A percentile compares a stretch with the other conserved stretches of the same genome.
phyloP scores from a whole-genome alignment of 2,329 filamentous ascomycete species.

The Pseudopyrenochaeta lycopersici region DNA sequence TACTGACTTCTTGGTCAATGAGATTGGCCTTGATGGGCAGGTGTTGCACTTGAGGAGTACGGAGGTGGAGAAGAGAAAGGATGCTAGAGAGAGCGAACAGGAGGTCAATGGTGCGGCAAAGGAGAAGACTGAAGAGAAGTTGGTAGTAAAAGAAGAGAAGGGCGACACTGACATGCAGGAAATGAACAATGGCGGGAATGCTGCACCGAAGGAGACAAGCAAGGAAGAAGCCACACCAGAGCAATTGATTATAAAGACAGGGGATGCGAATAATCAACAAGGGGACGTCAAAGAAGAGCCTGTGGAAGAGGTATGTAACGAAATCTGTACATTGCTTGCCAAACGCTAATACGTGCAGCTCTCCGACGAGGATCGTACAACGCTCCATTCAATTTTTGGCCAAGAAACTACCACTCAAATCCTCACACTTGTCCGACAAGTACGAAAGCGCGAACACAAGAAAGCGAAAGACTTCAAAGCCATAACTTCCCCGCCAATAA shows the following conservation, averaged over 20 bases:
- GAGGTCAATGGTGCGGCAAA: conserved; percentile 8
- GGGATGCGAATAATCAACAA: conserved; percentile 22
- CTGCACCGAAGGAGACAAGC: conserved; percentile 5
- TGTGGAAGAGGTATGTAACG: conserved; percentile 18
- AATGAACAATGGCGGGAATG: conserved; percentile 20
- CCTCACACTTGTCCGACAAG: conserved; percentile 63
- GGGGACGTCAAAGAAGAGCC: conserved; percentile 19
- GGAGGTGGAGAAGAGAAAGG: conserved; percentile 29
- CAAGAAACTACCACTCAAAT: conserved; percentile 60
- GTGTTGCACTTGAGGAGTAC: conserved; percentile 75
- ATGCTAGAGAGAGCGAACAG: conserved; percentile 24
- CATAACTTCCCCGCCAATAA: conserved; percentile 63
- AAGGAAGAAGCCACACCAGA: conserved; percentile 19
- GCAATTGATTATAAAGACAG: conserved; percentile 12
- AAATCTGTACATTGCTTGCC: not conserved
- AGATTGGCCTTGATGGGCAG: conserved; percentile 78
- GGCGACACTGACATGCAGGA: conserved; percentile 27
- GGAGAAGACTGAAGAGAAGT: conserved; percentile 26
- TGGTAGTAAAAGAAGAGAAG: conserved; percentile 33
- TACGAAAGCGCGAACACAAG: conserved; percentile 62
- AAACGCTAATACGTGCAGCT: conserved; percentile 35
- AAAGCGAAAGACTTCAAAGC: conserved; percentile 65
- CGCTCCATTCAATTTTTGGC: conserved; percentile 61
- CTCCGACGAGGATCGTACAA: conserved; percentile 48
- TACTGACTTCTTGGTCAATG: conserved; percentile 92